Evolutionary conservation across 345 rosid species (phyloP).

Genomic region (Garcia nutans): DNA sequence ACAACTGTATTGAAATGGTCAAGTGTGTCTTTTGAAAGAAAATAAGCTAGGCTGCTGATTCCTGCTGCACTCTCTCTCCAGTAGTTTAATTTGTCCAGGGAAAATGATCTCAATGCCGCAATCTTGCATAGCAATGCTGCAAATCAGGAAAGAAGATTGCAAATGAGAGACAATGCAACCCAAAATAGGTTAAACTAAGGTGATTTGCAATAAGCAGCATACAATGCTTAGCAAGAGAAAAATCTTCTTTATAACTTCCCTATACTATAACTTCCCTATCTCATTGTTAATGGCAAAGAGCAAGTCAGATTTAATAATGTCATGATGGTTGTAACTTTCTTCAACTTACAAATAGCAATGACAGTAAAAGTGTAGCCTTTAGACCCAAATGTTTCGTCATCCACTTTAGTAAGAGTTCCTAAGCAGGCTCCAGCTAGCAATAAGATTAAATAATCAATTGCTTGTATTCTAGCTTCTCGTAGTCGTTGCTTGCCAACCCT

Average conservation of each 20-base stretch:
- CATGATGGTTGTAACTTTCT: background rate
- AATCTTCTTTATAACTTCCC: background rate
- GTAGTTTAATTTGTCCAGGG: constrained; percentile 68
- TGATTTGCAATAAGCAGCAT: background rate
- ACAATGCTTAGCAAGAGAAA: background rate
- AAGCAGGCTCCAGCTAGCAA: constrained; percentile 86
- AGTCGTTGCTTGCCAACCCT: constrained; percentile 82
- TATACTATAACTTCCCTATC: background rate
- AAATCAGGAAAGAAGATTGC: constrained; percentile 12
- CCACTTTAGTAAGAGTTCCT: constrained; percentile 79
- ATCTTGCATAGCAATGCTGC: constrained; percentile 84
- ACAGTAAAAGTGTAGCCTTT: constrained; percentile 78
- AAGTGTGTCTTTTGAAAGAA: constrained; percentile 70
- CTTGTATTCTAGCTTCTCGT: constrained; percentile 73
- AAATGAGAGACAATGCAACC: background rate
- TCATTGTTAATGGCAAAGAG: background rate
- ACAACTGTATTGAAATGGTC: constrained; percentile 66
- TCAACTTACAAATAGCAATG: constrained; percentile 80
- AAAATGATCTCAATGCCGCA: constrained; percentile 72
- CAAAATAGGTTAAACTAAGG: background rate
- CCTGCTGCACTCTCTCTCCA: constrained; percentile 79
- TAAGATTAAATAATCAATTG: constrained; percentile 64
- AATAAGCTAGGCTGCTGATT: constrained; percentile 81
- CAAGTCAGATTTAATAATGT: background rate
- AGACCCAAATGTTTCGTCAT: constrained; percentile 70